Conservation (phyloP, 495 filamentous ascomycete genomes). For the Penicillium desertorum region DNA sequence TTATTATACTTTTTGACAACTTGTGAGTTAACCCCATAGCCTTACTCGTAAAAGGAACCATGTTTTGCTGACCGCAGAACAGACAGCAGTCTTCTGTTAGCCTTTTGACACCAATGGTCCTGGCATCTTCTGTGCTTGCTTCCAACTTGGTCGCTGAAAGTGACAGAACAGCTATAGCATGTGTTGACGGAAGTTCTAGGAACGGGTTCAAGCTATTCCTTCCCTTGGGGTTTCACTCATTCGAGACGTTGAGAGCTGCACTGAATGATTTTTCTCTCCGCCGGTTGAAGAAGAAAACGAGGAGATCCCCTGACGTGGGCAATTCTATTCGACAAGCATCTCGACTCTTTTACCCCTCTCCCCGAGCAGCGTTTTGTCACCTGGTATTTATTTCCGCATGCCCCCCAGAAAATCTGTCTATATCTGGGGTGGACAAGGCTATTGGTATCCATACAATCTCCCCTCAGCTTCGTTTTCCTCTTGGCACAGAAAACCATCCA, state of each 20-base stretch:
- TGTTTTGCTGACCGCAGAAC: slow-evolving; percentile 10
- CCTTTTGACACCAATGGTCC: slow-evolving; percentile 16
- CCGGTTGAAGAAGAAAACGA: slow-evolving; percentile 5
- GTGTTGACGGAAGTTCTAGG: slow-evolving; percentile 10
- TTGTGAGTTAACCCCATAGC: slow-evolving; percentile 13
- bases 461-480: slow-evolving; percentile 17
- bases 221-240: slow-evolving; percentile 26
- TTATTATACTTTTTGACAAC: slow-evolving; percentile 28
- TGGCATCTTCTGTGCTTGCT: slow-evolving; percentile 21
- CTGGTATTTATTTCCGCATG: slow-evolving; percentile 24
- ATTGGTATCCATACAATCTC: slow-evolving; percentile 33
- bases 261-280: slow-evolving; percentile 16
- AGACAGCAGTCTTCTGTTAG: slow-evolving; percentile 19
- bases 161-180: slow-evolving; percentile 24
- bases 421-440: slow-evolving; percentile 22
- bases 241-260: slow-evolving; percentile 15
- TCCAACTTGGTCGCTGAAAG: slow-evolving; percentile 16
- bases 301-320: not conserved
- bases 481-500: slow-evolving; percentile 7
- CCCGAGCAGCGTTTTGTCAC: slow-evolving; percentile 27
- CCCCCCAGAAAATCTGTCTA: slow-evolving; percentile 4
- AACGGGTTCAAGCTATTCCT: slow-evolving; percentile 21
- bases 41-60: slow-evolving; percentile 1
- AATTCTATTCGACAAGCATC: slow-evolving; percentile 16
- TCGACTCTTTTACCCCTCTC: slow-evolving; percentile 14